Percentiles rank a stretch among this genome's conserved stretches.
Evolutionary conservation across 225 moss, liverwort and hornwort species (phyloP).

Genomic region (Bryum argenteum): DNA sequence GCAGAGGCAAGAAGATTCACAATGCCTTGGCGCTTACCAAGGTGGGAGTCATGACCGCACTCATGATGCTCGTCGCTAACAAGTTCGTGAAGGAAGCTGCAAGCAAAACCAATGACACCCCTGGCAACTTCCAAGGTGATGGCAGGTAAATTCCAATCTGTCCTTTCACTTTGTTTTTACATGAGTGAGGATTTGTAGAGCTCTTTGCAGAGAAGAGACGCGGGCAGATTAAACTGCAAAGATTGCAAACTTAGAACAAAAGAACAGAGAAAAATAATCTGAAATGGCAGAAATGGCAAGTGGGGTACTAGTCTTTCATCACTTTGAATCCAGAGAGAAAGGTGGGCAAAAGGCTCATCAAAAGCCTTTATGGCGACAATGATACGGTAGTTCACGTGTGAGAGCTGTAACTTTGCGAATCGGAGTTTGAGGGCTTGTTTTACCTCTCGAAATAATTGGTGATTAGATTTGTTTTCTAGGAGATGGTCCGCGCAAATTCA

Average conservation of each 20-base stretch:
- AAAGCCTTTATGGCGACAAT: too few relatives aligned
- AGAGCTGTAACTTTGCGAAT: too few relatives aligned
- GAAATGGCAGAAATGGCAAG: too few relatives aligned
- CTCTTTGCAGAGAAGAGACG: too few relatives aligned
- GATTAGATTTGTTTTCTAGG: background rate
- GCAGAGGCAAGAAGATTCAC: constrained; percentile 85
- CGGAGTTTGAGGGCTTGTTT: background rate
- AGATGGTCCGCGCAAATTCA: constrained; percentile 4
- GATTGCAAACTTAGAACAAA: background rate
- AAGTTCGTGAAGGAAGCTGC: constrained; percentile 55
- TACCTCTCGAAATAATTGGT: background rate
- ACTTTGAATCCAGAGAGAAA: too few relatives aligned
- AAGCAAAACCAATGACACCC: constrained; percentile 66
- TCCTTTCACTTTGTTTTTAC: background rate
- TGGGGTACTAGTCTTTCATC: too few relatives aligned
- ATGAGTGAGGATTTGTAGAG: too few relatives aligned
- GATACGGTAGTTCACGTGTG: too few relatives aligned
- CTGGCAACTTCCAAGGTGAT: constrained; percentile 79
- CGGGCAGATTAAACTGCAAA: constrained; percentile 7
- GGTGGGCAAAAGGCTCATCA: too few relatives aligned
- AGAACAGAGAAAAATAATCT: too few relatives aligned
- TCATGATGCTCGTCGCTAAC: constrained; percentile 65
- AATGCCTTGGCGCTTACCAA: constrained; percentile 70
- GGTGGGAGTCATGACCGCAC: constrained; percentile 58
- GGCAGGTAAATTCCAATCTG: constrained; percentile 55